phyloP scores from a whole-genome alignment of 306 rosid genomes.

The Rosa persica region DNA sequence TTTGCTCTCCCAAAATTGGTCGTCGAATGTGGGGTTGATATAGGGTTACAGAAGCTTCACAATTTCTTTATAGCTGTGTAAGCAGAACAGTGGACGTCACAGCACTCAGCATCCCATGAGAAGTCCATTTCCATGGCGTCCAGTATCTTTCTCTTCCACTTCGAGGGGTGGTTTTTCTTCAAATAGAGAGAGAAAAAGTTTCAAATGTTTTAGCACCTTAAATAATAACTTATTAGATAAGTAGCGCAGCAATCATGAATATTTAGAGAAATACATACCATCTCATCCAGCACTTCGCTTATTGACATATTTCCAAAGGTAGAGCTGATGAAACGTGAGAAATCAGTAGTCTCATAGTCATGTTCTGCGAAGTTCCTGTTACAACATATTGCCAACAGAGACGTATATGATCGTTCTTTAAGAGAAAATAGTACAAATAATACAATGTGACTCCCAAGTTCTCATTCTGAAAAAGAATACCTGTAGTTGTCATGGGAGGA shows the following conservation, averaged over 20 bases:
- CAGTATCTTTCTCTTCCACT: slow-evolving; percentile 55
- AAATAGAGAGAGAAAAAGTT: slow-evolving; percentile 14
- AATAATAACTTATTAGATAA: neutral
- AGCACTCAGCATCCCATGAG: slow-evolving; percentile 94
- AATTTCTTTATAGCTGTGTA: slow-evolving; percentile 52
- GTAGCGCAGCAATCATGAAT: neutral
- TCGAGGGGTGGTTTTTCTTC: slow-evolving; percentile 56
- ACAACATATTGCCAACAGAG: slow-evolving; percentile 14
- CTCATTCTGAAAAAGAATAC: slow-evolving; percentile 30
- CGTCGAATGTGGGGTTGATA: neutral
- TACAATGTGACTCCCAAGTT: neutral
- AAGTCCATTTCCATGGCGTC: slow-evolving; percentile 82
- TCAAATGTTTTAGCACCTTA: slow-evolving; percentile 8
- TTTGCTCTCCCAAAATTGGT: neutral
- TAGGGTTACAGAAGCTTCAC: slow-evolving; percentile 29
- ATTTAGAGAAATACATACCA: slow-evolving; percentile 47
- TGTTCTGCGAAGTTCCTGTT: slow-evolving; percentile 47
- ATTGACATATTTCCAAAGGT: slow-evolving; percentile 56
- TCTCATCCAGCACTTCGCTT: slow-evolving; percentile 61
- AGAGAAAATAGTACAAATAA: neutral
- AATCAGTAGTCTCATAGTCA: slow-evolving; percentile 47
- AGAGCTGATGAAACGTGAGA: slow-evolving; percentile 59
- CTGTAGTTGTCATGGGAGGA: slow-evolving; percentile 36
- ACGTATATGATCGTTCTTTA: slow-evolving; percentile 9
- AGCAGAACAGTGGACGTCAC: slow-evolving; percentile 60